These are phyloP conservation scores for Fusarium scirpi DNA, from an alignment of 2,329 filamentous ascomycete genomes.

Conservation along the genomic window DNA sequence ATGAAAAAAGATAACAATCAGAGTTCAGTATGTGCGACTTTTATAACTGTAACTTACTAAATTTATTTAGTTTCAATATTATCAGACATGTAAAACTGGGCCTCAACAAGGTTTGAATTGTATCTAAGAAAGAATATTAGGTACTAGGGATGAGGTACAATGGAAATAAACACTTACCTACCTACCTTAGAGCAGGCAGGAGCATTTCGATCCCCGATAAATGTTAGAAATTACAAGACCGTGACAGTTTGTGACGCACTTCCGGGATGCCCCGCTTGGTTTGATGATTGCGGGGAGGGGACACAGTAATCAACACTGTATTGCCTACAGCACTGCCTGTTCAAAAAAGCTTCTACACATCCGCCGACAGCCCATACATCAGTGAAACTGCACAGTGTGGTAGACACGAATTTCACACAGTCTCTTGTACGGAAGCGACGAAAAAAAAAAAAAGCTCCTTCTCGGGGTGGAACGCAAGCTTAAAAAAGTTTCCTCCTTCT, in stretches of 20 bases:
- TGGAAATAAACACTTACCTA: background rate
- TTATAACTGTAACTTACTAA: background rate
- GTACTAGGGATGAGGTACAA: background rate
- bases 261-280: conserved; percentile 44
- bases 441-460: conserved; percentile 47
- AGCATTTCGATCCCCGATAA: background rate
- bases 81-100: background rate
- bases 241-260: conserved; percentile 30
- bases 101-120: background rate
- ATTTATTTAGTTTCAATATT: background rate
- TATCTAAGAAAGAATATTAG: background rate
- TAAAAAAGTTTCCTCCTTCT: conserved; percentile 35
- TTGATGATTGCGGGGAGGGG: conserved; percentile 24
- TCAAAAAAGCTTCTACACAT: background rate
- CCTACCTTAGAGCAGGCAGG: background rate
- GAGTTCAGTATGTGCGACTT: background rate
- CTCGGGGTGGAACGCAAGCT: conserved; percentile 26
- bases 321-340: background rate
- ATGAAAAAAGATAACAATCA: background rate
- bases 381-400: conserved; percentile 9
- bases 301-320: conserved; percentile 34
- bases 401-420: conserved; percentile 8
- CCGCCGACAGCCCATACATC: conserved; percentile 5
- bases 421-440: conserved; percentile 20
- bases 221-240: conserved; percentile 7